A percentile compares a stretch with the other conserved stretches of the same genome.
Conservation (phyloP, 305 asterid genomes). For the Fraxinus sp. region DNA sequence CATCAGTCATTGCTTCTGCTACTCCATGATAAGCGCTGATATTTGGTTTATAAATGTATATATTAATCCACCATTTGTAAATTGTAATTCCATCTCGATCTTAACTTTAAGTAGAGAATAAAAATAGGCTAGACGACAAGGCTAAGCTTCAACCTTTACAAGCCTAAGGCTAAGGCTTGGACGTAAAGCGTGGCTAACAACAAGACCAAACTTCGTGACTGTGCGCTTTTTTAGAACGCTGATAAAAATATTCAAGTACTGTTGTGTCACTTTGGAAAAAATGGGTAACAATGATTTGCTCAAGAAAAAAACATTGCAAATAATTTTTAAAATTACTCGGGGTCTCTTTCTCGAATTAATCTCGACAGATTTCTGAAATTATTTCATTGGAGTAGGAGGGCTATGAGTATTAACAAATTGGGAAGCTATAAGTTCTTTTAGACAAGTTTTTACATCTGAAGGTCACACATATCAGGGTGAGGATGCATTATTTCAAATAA, state of each 20-base stretch:
- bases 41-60: not conserved
- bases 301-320: not conserved
- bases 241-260: too few species aligned
- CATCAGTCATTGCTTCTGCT: constrained; percentile 25
- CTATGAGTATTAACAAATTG: not conserved
- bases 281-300: not conserved
- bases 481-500: not conserved
- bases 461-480: not conserved
- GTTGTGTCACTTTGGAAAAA: not conserved
- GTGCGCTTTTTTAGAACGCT: not conserved
- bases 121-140: not conserved
- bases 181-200: not conserved
- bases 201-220: not conserved
- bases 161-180: too few species aligned
- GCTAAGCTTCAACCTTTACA: not conserved
- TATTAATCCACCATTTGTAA: not conserved
- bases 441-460: too few species aligned
- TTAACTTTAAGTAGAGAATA: not conserved
- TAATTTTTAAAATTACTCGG: not conserved
- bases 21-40: constrained; percentile 21
- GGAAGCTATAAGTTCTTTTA: too few species aligned
- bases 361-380: not conserved
- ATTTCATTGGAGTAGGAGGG: not conserved
- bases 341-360: not conserved
- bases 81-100: not conserved